Base-by-base conservation (phyloP, 495 filamentous ascomycete species). In the Achaetomiella virescens region DNA sequence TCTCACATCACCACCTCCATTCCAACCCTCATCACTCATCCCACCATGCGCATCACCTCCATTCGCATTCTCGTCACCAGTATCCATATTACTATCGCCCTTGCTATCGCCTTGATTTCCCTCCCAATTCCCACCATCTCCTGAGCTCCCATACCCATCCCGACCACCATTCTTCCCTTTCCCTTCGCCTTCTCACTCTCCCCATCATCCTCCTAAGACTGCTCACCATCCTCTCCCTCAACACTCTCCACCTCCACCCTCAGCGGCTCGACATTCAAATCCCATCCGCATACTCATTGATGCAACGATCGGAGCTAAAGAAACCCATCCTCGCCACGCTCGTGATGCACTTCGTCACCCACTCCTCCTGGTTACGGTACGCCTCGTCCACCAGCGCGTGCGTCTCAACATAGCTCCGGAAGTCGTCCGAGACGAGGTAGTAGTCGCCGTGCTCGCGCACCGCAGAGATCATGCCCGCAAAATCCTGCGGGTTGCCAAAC, bases 401-500 rank as follows among this genome's bases (percentile, higher is more conserved):
- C 6, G 93, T 96, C 64, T 90, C 81, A 65, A 95, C 72, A 71
- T 98, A 98, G 58, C 84, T 89, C 67, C 86, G 84, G 81, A 98
- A 98, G 72, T 98, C 93, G 62, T 98, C 93, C 9, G 87, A 92
- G 31, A 98, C 91, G 17, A 98, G 83, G 66, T 98, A 98, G 75
- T 95, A 97, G 67, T 98, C 93, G 40, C 93, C 90, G 48, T 97
- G 93, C 50, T 95, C 89, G 54, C 85, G 84, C 61, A 98, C 89
- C 21, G 89, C 84, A 52, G 84, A 81, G 37, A 91, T 81, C 36
- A 98, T 79, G 9, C 88, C 86, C n/a, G 80, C 72, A 72, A 96
- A 98, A 57, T 84, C 78, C 15, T 72, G 68, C 0, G 83, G 73
- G 61, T 90, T 82, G 52, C 95, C 93, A 64, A 98, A 98, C 14